Percentiles rank a stretch among this genome's conserved stretches.
Conservation (phyloP, 2,329 filamentous ascomycete genomes). For the Colletotrichum orchidophilum region DNA sequence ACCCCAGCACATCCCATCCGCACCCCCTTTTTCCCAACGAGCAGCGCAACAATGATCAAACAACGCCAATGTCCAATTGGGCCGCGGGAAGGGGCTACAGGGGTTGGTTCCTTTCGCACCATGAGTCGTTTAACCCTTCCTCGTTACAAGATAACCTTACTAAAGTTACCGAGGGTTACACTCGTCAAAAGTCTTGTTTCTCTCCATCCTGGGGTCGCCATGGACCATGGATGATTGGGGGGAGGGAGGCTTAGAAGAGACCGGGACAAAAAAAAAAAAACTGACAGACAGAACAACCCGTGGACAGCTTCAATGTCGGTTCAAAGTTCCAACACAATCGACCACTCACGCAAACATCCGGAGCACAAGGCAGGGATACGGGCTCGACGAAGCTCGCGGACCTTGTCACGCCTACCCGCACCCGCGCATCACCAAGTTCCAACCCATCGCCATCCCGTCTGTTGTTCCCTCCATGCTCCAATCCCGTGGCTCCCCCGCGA, state of each 20-base stretch:
- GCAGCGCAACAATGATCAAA: constrained; percentile 11
- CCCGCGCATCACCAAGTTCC: constrained; percentile 12
- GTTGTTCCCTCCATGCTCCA: neutral
- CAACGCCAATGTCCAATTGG: constrained; percentile 11
- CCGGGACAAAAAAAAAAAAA: neutral
- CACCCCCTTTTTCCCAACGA: neutral
- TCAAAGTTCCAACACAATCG: neutral
- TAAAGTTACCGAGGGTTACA: neutral
- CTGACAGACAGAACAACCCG: neutral
- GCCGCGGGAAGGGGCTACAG: neutral
- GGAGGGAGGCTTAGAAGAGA: too few relatives aligned
- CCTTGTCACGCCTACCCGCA: constrained; percentile 22
- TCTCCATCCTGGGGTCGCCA: neutral
- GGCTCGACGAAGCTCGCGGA: constrained; percentile 18
- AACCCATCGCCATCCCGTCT: neutral
- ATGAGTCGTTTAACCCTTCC: constrained; percentile 23
- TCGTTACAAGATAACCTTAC: constrained; percentile 7
- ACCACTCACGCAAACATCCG: neutral
- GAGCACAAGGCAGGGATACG: neutral
- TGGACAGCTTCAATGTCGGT: neutral
- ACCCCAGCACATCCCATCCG: neutral
- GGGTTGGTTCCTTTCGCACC: neutral
- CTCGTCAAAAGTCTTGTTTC: neutral
- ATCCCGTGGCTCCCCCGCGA: constrained; percentile 14
- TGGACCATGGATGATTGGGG: neutral